Conservation (phyloP, 164 flowering plant species). For the Kalanchoe fedtschenkoi region DNA sequence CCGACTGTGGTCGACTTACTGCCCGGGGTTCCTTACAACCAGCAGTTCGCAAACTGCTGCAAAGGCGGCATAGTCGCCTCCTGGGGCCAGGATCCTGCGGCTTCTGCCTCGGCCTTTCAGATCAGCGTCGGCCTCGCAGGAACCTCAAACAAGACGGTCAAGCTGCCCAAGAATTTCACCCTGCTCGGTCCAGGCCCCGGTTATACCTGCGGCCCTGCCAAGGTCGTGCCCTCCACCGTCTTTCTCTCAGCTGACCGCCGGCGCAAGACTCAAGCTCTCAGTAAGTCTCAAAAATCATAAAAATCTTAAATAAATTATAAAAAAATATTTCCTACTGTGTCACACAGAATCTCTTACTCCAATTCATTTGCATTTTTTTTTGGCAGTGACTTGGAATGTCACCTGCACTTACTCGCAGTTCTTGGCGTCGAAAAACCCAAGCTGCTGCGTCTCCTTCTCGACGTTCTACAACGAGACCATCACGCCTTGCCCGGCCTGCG, state of each 20-base stretch:
- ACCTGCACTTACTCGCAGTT: slow-evolving; percentile 89
- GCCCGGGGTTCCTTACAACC: slow-evolving; percentile 58
- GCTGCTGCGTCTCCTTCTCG: slow-evolving; percentile 66
- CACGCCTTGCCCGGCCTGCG: slow-evolving; percentile 56
- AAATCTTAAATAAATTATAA: too few species aligned
- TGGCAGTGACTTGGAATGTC: slow-evolving; percentile 93
- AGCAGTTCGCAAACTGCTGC: slow-evolving; percentile 53
- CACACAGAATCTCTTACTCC: not conserved
- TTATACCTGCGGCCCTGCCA: slow-evolving; percentile 62
- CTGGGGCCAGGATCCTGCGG: slow-evolving; percentile 55
- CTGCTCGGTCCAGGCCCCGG: slow-evolving; percentile 59
- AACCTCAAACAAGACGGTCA: slow-evolving; percentile 53
- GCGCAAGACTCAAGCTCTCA: slow-evolving; percentile 48
- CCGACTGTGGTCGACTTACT: slow-evolving; percentile 54
- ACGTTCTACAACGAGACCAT: slow-evolving; percentile 63
- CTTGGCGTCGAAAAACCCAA: slow-evolving; percentile 53
- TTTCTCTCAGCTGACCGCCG: slow-evolving; percentile 43
- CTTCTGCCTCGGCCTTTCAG: slow-evolving; percentile 46
- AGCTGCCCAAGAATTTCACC: slow-evolving; percentile 54
- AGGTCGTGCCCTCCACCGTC: slow-evolving; percentile 38
- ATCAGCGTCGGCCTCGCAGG: slow-evolving; percentile 57
- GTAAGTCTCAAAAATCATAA: too few species aligned
- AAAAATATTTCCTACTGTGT: too few species aligned
- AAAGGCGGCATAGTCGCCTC: slow-evolving; percentile 50
- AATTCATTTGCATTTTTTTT: slow-evolving; percentile 7